Evolutionary conservation across 225 moss, liverwort and hornwort species (phyloP).

Genomic region (Marchantia polymorpha): DNA sequence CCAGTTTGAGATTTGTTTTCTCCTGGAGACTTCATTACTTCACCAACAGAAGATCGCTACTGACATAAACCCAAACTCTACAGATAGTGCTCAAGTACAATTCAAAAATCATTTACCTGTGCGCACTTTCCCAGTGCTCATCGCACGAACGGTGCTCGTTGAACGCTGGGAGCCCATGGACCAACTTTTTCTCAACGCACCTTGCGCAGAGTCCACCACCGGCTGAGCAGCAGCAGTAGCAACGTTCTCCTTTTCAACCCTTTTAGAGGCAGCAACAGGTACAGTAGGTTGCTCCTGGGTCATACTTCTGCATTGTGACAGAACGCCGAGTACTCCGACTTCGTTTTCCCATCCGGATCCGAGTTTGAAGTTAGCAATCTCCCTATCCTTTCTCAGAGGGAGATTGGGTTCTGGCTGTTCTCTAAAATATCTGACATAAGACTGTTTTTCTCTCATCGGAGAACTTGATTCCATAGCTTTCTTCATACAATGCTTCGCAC

Average conservation of each 20-base stretch:
- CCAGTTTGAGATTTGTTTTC: no score
- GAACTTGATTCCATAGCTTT: background rate
- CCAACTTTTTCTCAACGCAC: constrained; percentile 23
- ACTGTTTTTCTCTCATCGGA: background rate
- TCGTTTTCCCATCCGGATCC: constrained; percentile 21
- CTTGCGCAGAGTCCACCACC: background rate
- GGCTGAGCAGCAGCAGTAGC: background rate
- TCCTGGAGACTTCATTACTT: no score
- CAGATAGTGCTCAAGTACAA: no score
- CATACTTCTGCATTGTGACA: constrained; percentile 35
- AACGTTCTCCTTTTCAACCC: constrained; percentile 22
- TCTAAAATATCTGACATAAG: background rate
- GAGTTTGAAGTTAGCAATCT: constrained; percentile 8
- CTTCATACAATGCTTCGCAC: background rate
- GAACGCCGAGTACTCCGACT: constrained; percentile 22
- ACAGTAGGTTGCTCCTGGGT: constrained; percentile 17
- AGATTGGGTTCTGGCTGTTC: no score
- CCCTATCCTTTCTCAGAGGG: background rate
- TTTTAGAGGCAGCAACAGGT: constrained; percentile 8
- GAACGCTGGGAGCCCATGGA: constrained; percentile 24
- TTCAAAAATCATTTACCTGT: constrained; percentile 20
- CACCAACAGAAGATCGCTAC: no score
- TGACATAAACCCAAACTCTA: no score
- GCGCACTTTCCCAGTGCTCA: constrained; percentile 40
- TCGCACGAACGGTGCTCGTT: constrained; percentile 24